Evolutionary conservation across 352 stramenopile species (phyloP).

Genomic region (Globisporangium viniferum): DNA sequence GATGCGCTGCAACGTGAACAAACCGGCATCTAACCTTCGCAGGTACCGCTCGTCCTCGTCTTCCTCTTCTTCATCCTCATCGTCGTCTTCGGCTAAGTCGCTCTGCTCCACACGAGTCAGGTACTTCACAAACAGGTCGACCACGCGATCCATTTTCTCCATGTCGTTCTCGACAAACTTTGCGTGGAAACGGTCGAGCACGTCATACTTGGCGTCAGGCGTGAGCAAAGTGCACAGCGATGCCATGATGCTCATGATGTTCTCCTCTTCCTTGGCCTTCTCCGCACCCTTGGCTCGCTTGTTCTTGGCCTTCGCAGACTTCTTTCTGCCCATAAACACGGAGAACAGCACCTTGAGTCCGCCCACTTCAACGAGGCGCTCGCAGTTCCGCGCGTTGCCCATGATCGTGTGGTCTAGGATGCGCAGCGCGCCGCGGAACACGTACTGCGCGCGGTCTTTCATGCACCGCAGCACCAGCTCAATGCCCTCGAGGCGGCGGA

Average conservation of each 20-base stretch:
- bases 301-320: constrained; percentile 16
- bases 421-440: constrained; percentile 51
- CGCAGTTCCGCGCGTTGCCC: constrained; percentile 57
- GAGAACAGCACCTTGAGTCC: constrained; percentile 65
- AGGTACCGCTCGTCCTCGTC: constrained; percentile 59
- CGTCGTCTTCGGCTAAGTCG: constrained; percentile 22
- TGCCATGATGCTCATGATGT: constrained; percentile 58
- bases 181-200: constrained; percentile 60
- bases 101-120: constrained; percentile 41
- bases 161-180: constrained; percentile 84
- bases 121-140: constrained; percentile 80
- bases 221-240: constrained; percentile 56
- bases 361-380: constrained; percentile 63
- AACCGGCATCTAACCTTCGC: constrained; percentile 60
- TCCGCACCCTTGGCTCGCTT: constrained; percentile 24
- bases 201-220: constrained; percentile 48
- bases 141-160: constrained; percentile 77
- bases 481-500: constrained; percentile 82
- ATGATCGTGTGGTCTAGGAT: constrained; percentile 63
- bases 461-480: constrained; percentile 92
- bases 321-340: constrained; percentile 71
- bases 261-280: constrained; percentile 57
- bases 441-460: constrained; percentile 79
- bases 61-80: constrained; percentile 28
- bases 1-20: constrained; percentile 76